Evolutionary conservation across 177 flowering plant species (phyloP).

Genomic region (Tripterygium wilfordii): DNA sequence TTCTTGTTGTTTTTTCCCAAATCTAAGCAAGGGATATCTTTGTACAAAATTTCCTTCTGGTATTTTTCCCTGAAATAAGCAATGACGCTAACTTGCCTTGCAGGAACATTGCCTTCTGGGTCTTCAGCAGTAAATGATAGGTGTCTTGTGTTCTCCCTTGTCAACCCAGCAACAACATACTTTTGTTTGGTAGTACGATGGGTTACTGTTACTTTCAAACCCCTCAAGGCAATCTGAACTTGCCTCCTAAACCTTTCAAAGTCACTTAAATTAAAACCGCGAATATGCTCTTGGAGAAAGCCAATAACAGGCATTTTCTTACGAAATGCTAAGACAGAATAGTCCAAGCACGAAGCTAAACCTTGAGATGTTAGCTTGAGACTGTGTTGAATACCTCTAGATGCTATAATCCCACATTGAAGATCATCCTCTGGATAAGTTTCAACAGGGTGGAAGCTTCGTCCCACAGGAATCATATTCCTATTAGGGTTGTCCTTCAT

Average conservation of each 20-base stretch:
- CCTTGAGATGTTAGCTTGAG: constrained; percentile 62
- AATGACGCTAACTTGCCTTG: constrained; percentile 21
- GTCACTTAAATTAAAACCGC: constrained; percentile 12
- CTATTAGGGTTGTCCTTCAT: constrained; percentile 59
- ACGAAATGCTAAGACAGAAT: constrained; percentile 48
- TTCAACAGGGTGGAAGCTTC: constrained; percentile 31
- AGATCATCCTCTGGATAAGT: constrained; percentile 23
- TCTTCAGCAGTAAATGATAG: constrained; percentile 27
- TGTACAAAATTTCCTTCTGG: constrained; percentile 22
- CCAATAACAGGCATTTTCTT: constrained; percentile 47
- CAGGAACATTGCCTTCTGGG: constrained; percentile 20
- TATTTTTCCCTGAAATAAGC: constrained; percentile 52
- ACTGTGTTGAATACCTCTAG: constrained; percentile 51
- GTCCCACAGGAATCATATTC: constrained; percentile 33
- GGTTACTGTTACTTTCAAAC: constrained; percentile 52
- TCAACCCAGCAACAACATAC: constrained; percentile 36
- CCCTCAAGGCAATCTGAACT: constrained; percentile 31
- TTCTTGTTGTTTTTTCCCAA: constrained; percentile 34
- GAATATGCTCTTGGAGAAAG: constrained; percentile 38
- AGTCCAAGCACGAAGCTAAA: constrained; percentile 48
- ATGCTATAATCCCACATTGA: constrained; percentile 42
- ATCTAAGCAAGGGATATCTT: constrained; percentile 63
- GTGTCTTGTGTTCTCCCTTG: constrained; percentile 15
- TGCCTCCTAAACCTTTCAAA: constrained; percentile 7
- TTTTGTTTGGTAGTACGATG: constrained; percentile 62